Evolutionary conservation across 306 rosid species (phyloP), one percentile per base, ranked within the genome.

Genomic region (Crataegus laevigata): DNA sequence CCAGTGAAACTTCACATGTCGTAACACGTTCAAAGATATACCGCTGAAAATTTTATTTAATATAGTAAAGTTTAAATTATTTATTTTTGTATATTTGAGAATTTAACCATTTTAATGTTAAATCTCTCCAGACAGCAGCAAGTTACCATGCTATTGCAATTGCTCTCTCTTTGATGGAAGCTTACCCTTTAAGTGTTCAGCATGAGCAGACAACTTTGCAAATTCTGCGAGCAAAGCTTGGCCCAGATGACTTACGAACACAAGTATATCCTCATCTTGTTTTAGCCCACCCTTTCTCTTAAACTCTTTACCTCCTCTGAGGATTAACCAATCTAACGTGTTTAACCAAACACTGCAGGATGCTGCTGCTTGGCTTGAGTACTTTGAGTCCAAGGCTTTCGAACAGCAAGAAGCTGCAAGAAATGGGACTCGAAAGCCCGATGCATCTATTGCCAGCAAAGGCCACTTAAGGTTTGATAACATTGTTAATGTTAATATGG

Each of bases 341-440:
- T 67, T 10, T 82, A 58, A 69, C 69, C 32, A 80, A 82, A 85
- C 76, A 76, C 68, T 59, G 76, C 83, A 96, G 99, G 99, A 96
- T 66, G 98, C 99, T 82, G 99, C 99, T 19, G 99, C 99, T 68
- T 96, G 99, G 99, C 98, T 96, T 45, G 99, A 96, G 76, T 96
- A 96, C 84, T 96, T 96, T 73, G 98, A 92, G 86, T 96, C 99
- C 83, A 96, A 96, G 92, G 98, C 98, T 87, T 86, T 92, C 79
- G 99, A 96, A 81, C 99, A 96, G 82, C 99, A 96, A 88, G 99
- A 96, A 85, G 99, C 98, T 82, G 98, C 97, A 52, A 85, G 96
- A 79, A 92, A 92, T 83, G 99, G 99, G 76, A 92, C 97, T 72
- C 90, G 91, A 67, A 96, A 92, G 79, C 99, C 96, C 42, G 99